Percentiles rank a stretch among this genome's conserved stretches.
phyloP scores from a whole-genome alignment of 306 rosid species.

The Chamaecrista fasciculata region DNA sequence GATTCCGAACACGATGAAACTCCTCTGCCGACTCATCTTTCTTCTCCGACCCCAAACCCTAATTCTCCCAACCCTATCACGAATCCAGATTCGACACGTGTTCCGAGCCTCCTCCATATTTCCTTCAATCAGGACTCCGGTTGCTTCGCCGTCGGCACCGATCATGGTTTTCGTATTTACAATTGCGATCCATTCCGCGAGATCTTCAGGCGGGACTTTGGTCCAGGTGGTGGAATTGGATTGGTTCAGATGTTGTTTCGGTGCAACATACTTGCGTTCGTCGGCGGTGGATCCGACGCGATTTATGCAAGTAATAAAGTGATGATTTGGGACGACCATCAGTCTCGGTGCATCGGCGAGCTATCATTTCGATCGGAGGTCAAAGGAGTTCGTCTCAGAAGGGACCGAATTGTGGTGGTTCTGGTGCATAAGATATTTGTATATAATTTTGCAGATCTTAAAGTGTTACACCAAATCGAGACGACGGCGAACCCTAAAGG shows the following conservation, averaged over 20 bases:
- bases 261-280: slow-evolving; percentile 67
- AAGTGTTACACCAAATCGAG: slow-evolving; percentile 66
- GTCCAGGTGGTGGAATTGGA: slow-evolving; percentile 54
- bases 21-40: not conserved
- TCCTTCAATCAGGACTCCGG: slow-evolving; percentile 74
- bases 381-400: slow-evolving; percentile 56
- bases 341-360: slow-evolving; percentile 68
- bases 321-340: slow-evolving; percentile 81
- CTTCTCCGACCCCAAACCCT: not conserved
- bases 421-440: slow-evolving; percentile 69
- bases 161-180: slow-evolving; percentile 68
- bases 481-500: slow-evolving; percentile 74
- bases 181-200: slow-evolving; percentile 82
- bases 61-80: slow-evolving; percentile 5
- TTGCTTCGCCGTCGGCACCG: slow-evolving; percentile 74
- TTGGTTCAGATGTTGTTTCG: slow-evolving; percentile 71
- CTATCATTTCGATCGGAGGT: slow-evolving; percentile 77
- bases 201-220: slow-evolving; percentile 65
- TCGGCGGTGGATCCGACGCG: slow-evolving; percentile 70
- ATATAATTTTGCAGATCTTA: slow-evolving; percentile 58
- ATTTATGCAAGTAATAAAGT: slow-evolving; percentile 57
- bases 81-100: slow-evolving; percentile 1
- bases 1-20: slow-evolving; percentile 17
- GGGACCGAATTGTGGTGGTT: slow-evolving; percentile 65
- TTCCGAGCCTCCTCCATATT: slow-evolving; percentile 48